Base-by-base conservation (phyloP, 2,329 filamentous ascomycete genomes). In the Helotiales sp. region DNA sequence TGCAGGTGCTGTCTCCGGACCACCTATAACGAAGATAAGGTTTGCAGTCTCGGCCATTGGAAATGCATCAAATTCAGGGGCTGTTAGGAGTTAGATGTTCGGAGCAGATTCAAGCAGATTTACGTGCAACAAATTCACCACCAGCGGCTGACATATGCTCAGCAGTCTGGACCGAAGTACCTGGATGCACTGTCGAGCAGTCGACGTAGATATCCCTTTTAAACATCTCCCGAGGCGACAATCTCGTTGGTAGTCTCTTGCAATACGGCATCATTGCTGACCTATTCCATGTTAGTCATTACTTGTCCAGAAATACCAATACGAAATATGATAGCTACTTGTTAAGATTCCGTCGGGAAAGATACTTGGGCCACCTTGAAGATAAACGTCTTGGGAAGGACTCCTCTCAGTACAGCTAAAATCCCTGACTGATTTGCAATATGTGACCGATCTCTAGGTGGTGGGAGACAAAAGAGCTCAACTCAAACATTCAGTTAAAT, bases 401-500 rank as follows among this genome's bases (percentile, higher is more conserved):
- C 17, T 45, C 8, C n/a, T n/a, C 17, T n/a, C 40, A 45, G 40
- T 45, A 20, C 20, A 45, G n/a, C 17, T 6, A 45, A 45, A 45
- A n/a, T 45, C 15, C 60, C 60, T 22, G 24, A 30, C 20, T 37
- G n/a, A 22, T 54, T 54, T n/a, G 43, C n/a, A 11, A 45, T 45
- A 45, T 20, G 40, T n/a, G 24, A 10, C 47, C 60, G 13, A 40
- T 40, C 45, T 20, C 40, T 10, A 11, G 40, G 40, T 20, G 40
- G 13, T 3, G 15, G 11, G 7, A 61, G 26, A 15, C 37, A 24
- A 10, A 61, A 15, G 4, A 61, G 58, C 13, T 52, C 60, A 17
- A 40, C 60, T 20, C 37, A 40, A 28, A 62, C 28, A 11, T 15
- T 24, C 24, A 74, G 63, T 2, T 80, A 66, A 79, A 82, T 82